A percentile compares a stretch with the other conserved stretches of the same genome.
Conservation (phyloP, 805 yeast genomes). For the Kodamaea kakaduensis region DNA sequence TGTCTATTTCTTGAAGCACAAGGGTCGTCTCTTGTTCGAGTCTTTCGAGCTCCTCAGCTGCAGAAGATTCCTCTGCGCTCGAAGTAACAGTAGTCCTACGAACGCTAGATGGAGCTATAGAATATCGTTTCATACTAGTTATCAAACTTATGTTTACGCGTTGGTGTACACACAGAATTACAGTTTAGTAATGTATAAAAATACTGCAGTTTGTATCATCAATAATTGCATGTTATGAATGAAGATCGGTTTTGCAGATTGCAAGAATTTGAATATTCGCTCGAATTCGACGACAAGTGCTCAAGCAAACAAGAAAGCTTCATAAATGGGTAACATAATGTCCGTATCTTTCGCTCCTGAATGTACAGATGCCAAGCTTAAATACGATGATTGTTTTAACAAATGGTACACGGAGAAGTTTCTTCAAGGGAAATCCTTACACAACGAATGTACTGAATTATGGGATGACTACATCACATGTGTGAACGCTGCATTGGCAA, state of each 20-base stretch:
- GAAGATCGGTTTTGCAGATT: conserved; percentile 4
- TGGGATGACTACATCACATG: conserved; percentile 91
- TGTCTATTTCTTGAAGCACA: conserved; percentile 74
- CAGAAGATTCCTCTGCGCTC: conserved; percentile 11
- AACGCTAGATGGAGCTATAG: conserved; percentile 32
- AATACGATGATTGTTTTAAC: conserved; percentile 91
- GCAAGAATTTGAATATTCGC: conserved; percentile 3
- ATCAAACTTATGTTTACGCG: too few relatives aligned
- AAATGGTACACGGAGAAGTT: conserved; percentile 92
- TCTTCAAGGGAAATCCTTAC: conserved; percentile 47
- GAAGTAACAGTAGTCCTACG: conserved; percentile 24
- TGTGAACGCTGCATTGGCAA: conserved; percentile 64
- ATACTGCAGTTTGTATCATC: too few relatives aligned
- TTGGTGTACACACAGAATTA: too few relatives aligned
- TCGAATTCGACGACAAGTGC: too few relatives aligned
- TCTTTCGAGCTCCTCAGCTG: conserved; percentile 44
- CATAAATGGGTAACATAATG: conserved; percentile 41
- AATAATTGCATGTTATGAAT: too few relatives aligned
- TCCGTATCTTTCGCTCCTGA: conserved; percentile 91
- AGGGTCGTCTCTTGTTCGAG: conserved; percentile 78
- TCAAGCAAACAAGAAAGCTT: too few relatives aligned
- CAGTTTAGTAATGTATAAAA: too few relatives aligned
- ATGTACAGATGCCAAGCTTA: conserved; percentile 80
- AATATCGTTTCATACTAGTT: conserved; percentile 30
- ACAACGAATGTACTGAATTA: conserved; percentile 86